Conservation (phyloP, 164 flowering plant genomes). For the Sextonia rubra region DNA sequence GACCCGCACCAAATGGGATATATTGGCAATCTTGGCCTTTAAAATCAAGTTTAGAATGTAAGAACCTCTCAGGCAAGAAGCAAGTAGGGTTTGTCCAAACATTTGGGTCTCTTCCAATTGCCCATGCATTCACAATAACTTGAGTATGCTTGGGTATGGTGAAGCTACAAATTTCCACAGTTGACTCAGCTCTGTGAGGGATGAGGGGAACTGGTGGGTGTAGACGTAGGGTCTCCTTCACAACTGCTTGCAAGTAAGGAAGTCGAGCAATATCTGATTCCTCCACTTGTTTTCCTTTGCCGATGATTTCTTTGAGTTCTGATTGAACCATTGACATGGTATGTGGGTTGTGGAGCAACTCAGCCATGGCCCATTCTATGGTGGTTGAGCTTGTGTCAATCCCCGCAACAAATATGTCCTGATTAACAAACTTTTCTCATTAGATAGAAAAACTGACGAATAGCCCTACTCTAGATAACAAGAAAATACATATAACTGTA, state of each 20-base stretch:
- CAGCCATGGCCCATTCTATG: constrained; percentile 24
- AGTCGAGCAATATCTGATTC: constrained; percentile 4
- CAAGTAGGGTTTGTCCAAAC: constrained; percentile 1
- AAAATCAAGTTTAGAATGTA: background rate
- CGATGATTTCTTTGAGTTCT: constrained; percentile 4
- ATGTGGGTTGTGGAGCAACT: constrained; percentile 9
- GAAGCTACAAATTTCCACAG: background rate
- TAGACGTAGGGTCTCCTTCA: constrained; percentile 8
- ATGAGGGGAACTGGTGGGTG: constrained; percentile 12
- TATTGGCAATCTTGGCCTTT: constrained; percentile 2
- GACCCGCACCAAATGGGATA: constrained; percentile 10
- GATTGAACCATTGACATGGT: constrained; percentile 8
- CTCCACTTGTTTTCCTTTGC: background rate
- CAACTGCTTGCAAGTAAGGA: constrained; percentile 4
- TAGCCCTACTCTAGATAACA: background rate
- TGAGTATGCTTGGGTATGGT: constrained; percentile 5
- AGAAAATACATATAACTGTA: no score
- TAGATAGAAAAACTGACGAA: background rate
- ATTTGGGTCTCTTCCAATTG: background rate
- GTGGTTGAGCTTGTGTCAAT: constrained; percentile 16
- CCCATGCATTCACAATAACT: constrained; percentile 10
- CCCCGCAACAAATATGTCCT: constrained; percentile 21
- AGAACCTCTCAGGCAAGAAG: constrained; percentile 7
- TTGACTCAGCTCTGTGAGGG: constrained; percentile 5
- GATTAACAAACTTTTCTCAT: background rate